These are phyloP conservation scores for Jimgerdemannia lactiflua DNA, from an alignment of 192 early-diverging fungal genomes.

Conservation along the genomic window DNA sequence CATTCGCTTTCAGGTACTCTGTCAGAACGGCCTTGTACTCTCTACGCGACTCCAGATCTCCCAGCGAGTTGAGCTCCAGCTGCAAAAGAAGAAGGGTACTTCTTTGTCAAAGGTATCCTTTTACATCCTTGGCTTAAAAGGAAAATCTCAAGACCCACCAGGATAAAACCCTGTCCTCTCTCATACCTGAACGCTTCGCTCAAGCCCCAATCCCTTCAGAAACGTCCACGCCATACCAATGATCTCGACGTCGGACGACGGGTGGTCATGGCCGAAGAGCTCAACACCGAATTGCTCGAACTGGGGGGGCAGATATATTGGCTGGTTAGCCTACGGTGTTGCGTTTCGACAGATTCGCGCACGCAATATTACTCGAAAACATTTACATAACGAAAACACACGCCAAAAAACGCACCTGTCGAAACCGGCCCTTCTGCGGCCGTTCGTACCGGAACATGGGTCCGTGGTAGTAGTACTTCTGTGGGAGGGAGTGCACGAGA, in stretches of 20 bases:
- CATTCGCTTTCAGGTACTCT: constrained; percentile 39
- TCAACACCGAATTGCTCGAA: constrained; percentile 74
- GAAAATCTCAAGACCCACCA: not conserved
- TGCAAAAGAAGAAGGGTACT: constrained; percentile 3
- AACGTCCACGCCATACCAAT: constrained; percentile 52
- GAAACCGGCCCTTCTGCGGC: constrained; percentile 65
- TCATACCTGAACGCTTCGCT: constrained; percentile 21
- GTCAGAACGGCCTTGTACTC: constrained; percentile 41
- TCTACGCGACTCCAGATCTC: constrained; percentile 30
- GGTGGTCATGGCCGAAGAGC: constrained; percentile 46
- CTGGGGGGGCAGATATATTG: constrained; percentile 17
- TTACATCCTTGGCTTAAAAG: not conserved
- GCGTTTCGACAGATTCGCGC: not conserved
- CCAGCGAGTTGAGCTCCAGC: constrained; percentile 44
- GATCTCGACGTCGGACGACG: constrained; percentile 56
- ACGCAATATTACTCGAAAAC: not conserved
- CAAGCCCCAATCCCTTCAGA: constrained; percentile 34
- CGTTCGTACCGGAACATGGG: constrained; percentile 72
- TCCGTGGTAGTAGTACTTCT: constrained; percentile 57
- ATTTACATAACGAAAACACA: too few species aligned
- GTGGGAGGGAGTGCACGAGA: constrained; percentile 38
- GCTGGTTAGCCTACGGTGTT: constrained; percentile 1
- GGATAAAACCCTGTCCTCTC: not conserved
- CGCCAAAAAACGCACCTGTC: constrained; percentile 33
- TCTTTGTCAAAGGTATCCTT: too few species aligned